A percentile compares a stretch with the other conserved stretches of the same genome.
Evolutionary conservation across 2,329 filamentous ascomycete genomes (phyloP).

Genomic region (Aspergillus pseudotamarii): DNA sequence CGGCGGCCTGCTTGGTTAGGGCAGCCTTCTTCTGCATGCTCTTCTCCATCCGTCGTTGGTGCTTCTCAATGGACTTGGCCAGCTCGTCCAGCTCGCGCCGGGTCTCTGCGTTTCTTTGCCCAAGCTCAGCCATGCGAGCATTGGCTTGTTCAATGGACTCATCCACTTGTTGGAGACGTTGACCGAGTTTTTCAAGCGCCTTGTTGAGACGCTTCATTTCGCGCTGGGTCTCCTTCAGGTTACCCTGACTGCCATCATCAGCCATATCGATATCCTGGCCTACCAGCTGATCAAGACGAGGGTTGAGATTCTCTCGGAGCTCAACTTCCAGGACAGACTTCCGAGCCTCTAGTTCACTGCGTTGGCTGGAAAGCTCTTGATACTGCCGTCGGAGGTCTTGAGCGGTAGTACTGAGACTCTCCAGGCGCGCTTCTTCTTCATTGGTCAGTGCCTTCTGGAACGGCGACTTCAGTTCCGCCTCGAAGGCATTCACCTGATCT

Average conservation of each 20-base stretch:
- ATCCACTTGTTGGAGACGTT: slow-evolving; percentile 75
- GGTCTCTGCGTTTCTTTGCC: slow-evolving; percentile 63
- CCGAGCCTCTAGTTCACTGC: slow-evolving; percentile 75
- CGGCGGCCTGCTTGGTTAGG: slow-evolving; percentile 73
- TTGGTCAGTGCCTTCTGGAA: slow-evolving; percentile 88
- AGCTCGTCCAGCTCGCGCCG: slow-evolving; percentile 76
- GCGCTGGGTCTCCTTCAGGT: slow-evolving; percentile 75
- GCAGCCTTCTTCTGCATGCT: slow-evolving; percentile 85
- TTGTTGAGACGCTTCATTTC: slow-evolving; percentile 79
- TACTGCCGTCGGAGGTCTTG: slow-evolving; percentile 77
- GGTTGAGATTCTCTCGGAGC: slow-evolving; percentile 83
- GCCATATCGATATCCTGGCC: slow-evolving; percentile 69
- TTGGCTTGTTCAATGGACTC: slow-evolving; percentile 65
- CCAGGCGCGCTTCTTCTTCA: slow-evolving; percentile 80
- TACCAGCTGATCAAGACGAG: slow-evolving; percentile 83
- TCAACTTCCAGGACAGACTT: slow-evolving; percentile 86
- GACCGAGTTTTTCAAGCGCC: slow-evolving; percentile 66
- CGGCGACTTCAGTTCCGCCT: slow-evolving; percentile 78
- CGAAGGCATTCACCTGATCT: slow-evolving; percentile 74
- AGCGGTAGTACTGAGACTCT: slow-evolving; percentile 67
- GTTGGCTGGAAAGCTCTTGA: slow-evolving; percentile 71
- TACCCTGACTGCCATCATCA: slow-evolving; percentile 62
- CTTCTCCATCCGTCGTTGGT: slow-evolving; percentile 90
- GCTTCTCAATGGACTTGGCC: slow-evolving; percentile 75
- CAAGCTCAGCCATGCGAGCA: slow-evolving; percentile 58